Evolutionary conservation across 169 alveolate species (phyloP).

Genomic region (Plasmodium coatneyi): DNA sequence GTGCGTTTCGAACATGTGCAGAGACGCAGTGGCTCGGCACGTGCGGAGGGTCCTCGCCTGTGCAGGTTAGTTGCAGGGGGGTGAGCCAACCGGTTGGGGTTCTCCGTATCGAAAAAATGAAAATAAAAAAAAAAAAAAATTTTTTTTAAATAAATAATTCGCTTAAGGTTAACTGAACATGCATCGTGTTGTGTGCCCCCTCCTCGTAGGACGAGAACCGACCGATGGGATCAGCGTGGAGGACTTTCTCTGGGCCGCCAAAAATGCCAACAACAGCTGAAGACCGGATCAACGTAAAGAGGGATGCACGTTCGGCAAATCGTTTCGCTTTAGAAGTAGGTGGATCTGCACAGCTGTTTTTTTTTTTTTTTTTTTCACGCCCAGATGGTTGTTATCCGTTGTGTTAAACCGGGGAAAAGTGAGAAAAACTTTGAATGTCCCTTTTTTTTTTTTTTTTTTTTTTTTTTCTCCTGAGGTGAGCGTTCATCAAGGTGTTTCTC

Average conservation of each 20-base stretch:
- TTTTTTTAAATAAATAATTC: no score
- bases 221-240: constrained; percentile 1
- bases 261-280: background rate
- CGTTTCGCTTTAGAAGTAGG: background rate
- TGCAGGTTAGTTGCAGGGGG: constrained; percentile 11
- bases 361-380: background rate
- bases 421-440: background rate
- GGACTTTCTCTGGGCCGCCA: constrained; percentile 8
- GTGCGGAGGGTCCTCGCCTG: background rate
- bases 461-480: background rate
- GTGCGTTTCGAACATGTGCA: constrained; percentile 17
- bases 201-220: background rate
- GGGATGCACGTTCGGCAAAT: background rate
- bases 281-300: background rate
- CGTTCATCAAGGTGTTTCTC: background rate
- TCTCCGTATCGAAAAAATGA: background rate
- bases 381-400: background rate
- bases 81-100: background rate
- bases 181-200: background rate
- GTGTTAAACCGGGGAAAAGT: background rate
- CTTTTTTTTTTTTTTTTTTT: background rate
- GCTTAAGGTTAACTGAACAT: background rate
- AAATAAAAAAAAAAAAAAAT: background rate
- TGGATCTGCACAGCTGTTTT: background rate
- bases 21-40: background rate